Evolutionary conservation across 352 stramenopile species (phyloP).

Genomic region (Phytophthora foliorum): DNA sequence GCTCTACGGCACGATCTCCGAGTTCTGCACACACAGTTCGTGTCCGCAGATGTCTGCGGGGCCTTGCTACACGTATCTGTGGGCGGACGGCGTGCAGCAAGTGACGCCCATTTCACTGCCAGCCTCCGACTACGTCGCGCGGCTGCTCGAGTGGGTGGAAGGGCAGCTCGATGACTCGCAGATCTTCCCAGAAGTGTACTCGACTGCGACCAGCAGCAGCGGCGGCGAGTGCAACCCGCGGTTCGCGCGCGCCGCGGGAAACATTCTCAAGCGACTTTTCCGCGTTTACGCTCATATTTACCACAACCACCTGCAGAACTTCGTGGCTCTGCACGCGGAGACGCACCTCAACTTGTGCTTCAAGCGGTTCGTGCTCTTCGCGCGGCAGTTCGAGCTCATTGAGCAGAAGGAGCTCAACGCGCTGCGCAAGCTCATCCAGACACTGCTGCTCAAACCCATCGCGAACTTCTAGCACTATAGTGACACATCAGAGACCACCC

Average conservation of each 20-base stretch:
- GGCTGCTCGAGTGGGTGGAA: slow-evolving; percentile 91
- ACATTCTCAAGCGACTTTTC: slow-evolving; percentile 97
- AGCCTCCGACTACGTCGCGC: slow-evolving; percentile 86
- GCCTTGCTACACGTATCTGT: slow-evolving; percentile 91
- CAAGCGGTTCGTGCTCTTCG: slow-evolving; percentile 98
- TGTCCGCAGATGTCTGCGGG: slow-evolving; percentile 83
- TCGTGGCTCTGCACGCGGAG: slow-evolving; percentile 93
- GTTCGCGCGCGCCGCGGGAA: slow-evolving; percentile 67
- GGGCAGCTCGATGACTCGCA: slow-evolving; percentile 78
- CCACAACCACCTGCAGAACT: slow-evolving; percentile 93
- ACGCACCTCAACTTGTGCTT: slow-evolving; percentile 97
- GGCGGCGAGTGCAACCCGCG: slow-evolving; percentile 25
- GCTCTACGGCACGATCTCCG: slow-evolving; percentile 91
- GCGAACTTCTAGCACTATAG: slow-evolving; percentile 21
- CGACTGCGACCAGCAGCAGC: slow-evolving; percentile 20
- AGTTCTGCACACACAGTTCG: slow-evolving; percentile 73
- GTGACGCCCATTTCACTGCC: slow-evolving; percentile 63
- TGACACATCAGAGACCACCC: not conserved
- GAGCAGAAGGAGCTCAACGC: slow-evolving; percentile 95
- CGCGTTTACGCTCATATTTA: slow-evolving; percentile 98
- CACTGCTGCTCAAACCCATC: slow-evolving; percentile 31
- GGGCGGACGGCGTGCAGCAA: slow-evolving; percentile 74
- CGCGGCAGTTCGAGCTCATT: slow-evolving; percentile 93
- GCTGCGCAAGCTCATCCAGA: slow-evolving; percentile 93
- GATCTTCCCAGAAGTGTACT: slow-evolving; percentile 58